phyloP scores from a whole-genome alignment of 345 rosid species.

The Firmiana major region DNA sequence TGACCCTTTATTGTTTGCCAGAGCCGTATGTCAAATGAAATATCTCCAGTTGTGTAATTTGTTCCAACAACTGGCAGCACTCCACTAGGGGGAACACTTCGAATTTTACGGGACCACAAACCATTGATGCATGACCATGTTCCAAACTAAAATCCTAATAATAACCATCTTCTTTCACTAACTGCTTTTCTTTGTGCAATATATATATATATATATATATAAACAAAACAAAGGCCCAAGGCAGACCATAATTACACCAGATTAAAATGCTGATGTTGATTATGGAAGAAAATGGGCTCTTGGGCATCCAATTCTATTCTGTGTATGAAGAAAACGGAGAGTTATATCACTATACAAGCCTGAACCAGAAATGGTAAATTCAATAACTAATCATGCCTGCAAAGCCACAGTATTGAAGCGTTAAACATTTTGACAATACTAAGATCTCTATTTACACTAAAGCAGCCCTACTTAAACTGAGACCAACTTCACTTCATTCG shows the following conservation, averaged over 20 bases:
- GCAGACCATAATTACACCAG: not conserved
- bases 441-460: not conserved
- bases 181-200: not conserved
- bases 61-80: not conserved
- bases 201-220: not conserved
- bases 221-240: not conserved
- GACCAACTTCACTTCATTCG: not conserved
- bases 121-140: not conserved
- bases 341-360: not conserved
- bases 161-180: not conserved
- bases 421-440: not conserved
- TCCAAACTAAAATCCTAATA: not conserved
- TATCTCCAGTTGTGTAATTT: not conserved
- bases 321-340: not conserved
- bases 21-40: not conserved
- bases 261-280: not conserved
- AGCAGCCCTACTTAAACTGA: not conserved
- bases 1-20: not conserved
- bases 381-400: not conserved
- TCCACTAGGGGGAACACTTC: not conserved
- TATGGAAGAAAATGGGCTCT: not conserved
- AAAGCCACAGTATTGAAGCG: not conserved
- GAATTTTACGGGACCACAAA: conserved; percentile 6
- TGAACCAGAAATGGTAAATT: not conserved
- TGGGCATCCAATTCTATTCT: not conserved